These are phyloP conservation scores for Ilyonectria robusta DNA, from an alignment of 2,329 filamentous ascomycete species.

Conservation along the genomic window DNA sequence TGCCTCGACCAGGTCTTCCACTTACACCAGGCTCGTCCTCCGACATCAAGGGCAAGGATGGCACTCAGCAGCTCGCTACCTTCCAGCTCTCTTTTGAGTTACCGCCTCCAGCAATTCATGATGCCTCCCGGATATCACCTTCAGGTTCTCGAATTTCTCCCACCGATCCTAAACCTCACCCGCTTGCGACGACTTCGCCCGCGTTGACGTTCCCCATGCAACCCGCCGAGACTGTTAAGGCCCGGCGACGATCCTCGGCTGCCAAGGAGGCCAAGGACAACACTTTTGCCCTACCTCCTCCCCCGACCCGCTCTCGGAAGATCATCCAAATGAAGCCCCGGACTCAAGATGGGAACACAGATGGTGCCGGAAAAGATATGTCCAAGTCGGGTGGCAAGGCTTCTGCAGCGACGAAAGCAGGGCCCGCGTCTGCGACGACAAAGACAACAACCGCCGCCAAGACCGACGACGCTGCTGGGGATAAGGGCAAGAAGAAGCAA, in stretches of 20 bases:
- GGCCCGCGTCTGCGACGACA: constrained; percentile 33
- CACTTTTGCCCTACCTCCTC: constrained; percentile 87
- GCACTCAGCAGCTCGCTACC: constrained; percentile 69
- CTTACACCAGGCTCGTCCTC: constrained; percentile 86
- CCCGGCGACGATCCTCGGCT: constrained; percentile 66
- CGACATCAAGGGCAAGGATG: constrained; percentile 82
- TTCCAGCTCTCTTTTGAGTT: constrained; percentile 81
- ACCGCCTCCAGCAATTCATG: constrained; percentile 80
- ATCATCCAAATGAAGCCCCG: constrained; percentile 97
- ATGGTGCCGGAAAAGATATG: constrained; percentile 43
- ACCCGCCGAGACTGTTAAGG: constrained; percentile 66
- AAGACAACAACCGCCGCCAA: constrained; percentile 40
- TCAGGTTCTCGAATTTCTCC: constrained; percentile 48
- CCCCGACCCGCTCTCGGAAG: constrained; percentile 91
- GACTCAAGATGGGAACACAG: constrained; percentile 56
- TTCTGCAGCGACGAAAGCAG: constrained; percentile 32
- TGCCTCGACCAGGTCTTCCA: constrained; percentile 61
- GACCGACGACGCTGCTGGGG: constrained; percentile 38
- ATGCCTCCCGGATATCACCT: constrained; percentile 62
- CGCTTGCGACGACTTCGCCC: constrained; percentile 43
- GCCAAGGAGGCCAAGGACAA: constrained; percentile 66
- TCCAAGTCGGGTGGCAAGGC: constrained; percentile 42
- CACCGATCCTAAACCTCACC: constrained; percentile 51
- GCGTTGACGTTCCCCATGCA: constrained; percentile 61
- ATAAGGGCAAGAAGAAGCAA: constrained; percentile 79